Evolutionary conservation across 148 eudicot species (phyloP).

Genomic region (Hydrangea macrophylla): DNA sequence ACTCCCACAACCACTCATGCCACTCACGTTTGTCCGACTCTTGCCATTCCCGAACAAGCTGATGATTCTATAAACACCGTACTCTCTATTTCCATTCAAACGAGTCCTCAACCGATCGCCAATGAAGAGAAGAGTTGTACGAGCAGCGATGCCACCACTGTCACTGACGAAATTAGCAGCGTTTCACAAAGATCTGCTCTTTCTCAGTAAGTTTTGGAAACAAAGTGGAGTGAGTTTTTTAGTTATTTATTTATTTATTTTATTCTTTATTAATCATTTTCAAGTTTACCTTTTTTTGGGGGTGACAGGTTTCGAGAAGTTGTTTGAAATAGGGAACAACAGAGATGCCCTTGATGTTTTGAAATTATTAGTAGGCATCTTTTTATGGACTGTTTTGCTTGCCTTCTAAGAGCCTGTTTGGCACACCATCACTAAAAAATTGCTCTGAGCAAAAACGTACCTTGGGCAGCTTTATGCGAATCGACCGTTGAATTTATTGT

Average conservation of each 20-base stretch:
- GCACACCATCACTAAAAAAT: too few relatives aligned
- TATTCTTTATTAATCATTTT: too few relatives aligned
- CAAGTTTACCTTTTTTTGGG: too few relatives aligned
- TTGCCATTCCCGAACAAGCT: constrained; percentile 8
- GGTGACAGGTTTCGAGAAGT: not conserved
- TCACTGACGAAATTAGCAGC: constrained; percentile 24
- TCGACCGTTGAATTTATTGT: too few relatives aligned
- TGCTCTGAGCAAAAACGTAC: too few relatives aligned
- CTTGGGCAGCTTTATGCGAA: too few relatives aligned
- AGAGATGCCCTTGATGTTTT: not conserved
- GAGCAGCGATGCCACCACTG: constrained; percentile 35
- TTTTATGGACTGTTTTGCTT: not conserved
- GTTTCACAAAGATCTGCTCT: constrained; percentile 8
- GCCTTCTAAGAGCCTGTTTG: not conserved
- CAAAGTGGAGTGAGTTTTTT: not conserved
- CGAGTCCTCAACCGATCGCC: constrained; percentile 8
- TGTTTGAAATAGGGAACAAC: not conserved
- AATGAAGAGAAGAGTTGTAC: not conserved
- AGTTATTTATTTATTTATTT: not conserved
- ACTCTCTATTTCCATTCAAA: constrained; percentile 18
- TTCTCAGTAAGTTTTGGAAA: constrained; percentile 7
- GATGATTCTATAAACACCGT: constrained; percentile 11
- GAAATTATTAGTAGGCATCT: not conserved
- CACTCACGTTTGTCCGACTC: not conserved
- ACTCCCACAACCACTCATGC: not conserved